Evolutionary conservation across 495 filamentous ascomycete species (phyloP).

Genomic region (Tetracladium setigerum): DNA sequence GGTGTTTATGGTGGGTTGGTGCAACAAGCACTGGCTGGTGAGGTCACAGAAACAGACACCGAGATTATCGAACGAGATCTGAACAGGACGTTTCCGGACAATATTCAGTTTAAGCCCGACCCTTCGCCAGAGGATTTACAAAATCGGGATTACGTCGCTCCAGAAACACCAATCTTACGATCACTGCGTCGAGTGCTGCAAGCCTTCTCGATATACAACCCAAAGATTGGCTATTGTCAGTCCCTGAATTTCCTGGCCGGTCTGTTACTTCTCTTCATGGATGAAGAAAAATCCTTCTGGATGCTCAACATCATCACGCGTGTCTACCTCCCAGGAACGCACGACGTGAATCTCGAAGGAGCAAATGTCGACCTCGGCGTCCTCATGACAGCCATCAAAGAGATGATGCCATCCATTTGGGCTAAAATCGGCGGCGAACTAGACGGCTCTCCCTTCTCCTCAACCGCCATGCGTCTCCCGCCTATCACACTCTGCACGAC

Average conservation of each 20-base stretch:
- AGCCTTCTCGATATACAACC: constrained; percentile 84
- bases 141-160: constrained; percentile 20
- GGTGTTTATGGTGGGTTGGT: constrained; percentile 70
- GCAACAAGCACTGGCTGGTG: constrained; percentile 50
- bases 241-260: constrained; percentile 97
- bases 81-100: constrained; percentile 93
- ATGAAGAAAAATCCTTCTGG: constrained; percentile 89
- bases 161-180: constrained; percentile 70
- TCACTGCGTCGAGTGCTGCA: constrained; percentile 79
- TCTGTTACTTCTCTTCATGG: constrained; percentile 84
- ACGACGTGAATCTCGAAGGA: constrained; percentile 85
- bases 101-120: constrained; percentile 82
- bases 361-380: constrained; percentile 94
- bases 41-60: constrained; percentile 60
- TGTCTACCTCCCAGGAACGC: constrained; percentile 82
- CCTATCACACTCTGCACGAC: constrained; percentile 90
- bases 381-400: constrained; percentile 76
- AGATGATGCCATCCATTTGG: constrained; percentile 81
- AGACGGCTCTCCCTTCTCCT: constrained; percentile 39
- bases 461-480: constrained; percentile 49
- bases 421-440: constrained; percentile 76
- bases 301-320: constrained; percentile 89
- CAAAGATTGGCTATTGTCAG: constrained; percentile 90
- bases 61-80: constrained; percentile 94
- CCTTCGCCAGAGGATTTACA: constrained; percentile 12